Evolutionary conservation across 805 yeast genomes (phyloP), one percentile per base, ranked within the genome.

Genomic region (Phaffomyces thermotolerans): DNA sequence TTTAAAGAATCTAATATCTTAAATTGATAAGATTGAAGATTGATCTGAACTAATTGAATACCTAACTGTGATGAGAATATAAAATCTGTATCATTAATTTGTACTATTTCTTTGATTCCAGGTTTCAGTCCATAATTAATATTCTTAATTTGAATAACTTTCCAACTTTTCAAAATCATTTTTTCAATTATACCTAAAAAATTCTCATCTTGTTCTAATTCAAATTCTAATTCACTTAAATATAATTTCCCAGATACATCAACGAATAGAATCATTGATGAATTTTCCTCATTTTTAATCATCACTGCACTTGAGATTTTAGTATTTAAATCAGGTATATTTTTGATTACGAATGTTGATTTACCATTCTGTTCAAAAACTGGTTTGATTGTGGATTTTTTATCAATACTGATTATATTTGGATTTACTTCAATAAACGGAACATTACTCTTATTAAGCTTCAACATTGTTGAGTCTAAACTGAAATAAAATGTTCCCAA

Each of bases 61-160:
- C 27, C 52, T 15, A n/a, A 49, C 42, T 40, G 42, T 10, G 56
- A 50, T n/a, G 32, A 33, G 3, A 42, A 34, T 5, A 41, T 13
- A 30, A 52, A 47, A 2, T 20, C 8, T 17, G 31, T 32, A 0
- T 25, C 22, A 18, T 41, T n/a, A 1, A 56, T 4, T 22, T 46
- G 48, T 6, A 30, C 36, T 8, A 56, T 34, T 31, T 20, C 15
- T 20, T 13, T 32, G 12, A 23, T 31, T 12, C 22, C 24, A 5
- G 27, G 25, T 6, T 25, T 18, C 9, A 36, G n/a, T 8, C 20
- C 22, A 6, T 17, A 9, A 27, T 27, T 27, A 13, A 10, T 10
- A 10, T 27, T 27, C 3, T 33, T 36, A 23, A 43, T n/a, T 14
- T 37, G 37, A 33, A 36, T 27, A 6, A 43, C 40, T 14, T 33